These are phyloP conservation scores for Gaertneriomyces semiglobifer DNA, from an alignment of 192 early-diverging fungal species.

Conservation along the genomic window DNA sequence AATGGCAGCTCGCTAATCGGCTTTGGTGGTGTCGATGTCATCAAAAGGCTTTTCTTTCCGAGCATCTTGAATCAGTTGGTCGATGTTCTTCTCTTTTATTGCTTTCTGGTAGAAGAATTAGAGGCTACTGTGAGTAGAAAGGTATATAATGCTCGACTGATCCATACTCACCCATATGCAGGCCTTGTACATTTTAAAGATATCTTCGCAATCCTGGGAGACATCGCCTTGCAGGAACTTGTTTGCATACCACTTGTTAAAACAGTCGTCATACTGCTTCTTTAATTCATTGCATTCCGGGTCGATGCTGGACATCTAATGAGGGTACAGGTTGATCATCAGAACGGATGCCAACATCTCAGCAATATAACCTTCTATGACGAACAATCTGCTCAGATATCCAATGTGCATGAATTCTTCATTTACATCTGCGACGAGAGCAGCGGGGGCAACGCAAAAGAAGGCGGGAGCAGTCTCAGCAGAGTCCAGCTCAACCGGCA, in stretches of 20 bases:
- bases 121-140: not conserved
- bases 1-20: not conserved
- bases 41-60: slow-evolving; percentile 69
- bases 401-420: too few species aligned
- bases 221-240: slow-evolving; percentile 87
- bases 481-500: too few species aligned
- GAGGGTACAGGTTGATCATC: too few species aligned
- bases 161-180: slow-evolving; percentile 70
- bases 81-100: slow-evolving; percentile 79
- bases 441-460: too few species aligned
- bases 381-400: too few species aligned
- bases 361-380: too few species aligned
- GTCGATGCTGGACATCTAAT: slow-evolving; percentile 27
- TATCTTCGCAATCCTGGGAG: slow-evolving; percentile 72
- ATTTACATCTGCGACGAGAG: too few species aligned
- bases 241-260: slow-evolving; percentile 95
- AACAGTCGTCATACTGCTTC: slow-evolving; percentile 83
- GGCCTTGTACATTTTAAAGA: slow-evolving; percentile 78
- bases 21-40: not conserved
- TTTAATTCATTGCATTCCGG: slow-evolving; percentile 45
- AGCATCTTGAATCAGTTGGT: slow-evolving; percentile 79
- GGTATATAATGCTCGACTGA: not conserved
- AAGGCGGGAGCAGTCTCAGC: too few species aligned
- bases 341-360: too few species aligned
- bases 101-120: slow-evolving; percentile 49